Base-by-base conservation (phyloP, 169 alveolate genomes). In the Eimeria maxima region DNA sequence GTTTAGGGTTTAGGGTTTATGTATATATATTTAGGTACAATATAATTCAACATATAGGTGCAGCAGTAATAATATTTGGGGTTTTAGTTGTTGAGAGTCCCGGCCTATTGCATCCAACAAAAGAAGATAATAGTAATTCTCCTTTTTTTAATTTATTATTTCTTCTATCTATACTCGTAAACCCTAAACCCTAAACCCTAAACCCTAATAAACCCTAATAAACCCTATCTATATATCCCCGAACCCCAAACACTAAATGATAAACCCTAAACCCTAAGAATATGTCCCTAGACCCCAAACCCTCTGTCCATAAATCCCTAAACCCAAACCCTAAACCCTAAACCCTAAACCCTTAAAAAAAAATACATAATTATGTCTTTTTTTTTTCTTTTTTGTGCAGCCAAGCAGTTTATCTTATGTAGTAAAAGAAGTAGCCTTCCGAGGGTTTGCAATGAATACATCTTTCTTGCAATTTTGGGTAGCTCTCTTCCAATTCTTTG, bases 401-500 rank as follows among this genome's bases (percentile, higher is more conserved):
- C 95, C 95, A 16, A 55, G 42, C 60, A 83, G 78, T 11, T 53
- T 90, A 27, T 90, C 95, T 33, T 71, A 53, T 38, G 97, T 96
- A 38, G 95, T 60, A 65, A 96, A 96, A 76, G 97, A 96, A 63
- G 57, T 96, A 6, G 95, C 97, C 3, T 96, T 96, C 57, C 90
- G 97, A 42, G 95, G 93, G 10, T 84, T 95, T 7, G 55, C 71
- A n/a, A 63, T 96, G 89, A 94, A 95, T 81, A 95, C 87, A 44
- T 88, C 95, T 16, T 94, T 83, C 78, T 95, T 96, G 4, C 97
- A 96, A 74, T 78, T 81, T 80, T 95, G 95, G 91, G 97, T 96
- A 44, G 97, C 97, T 29, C 69, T 83, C 88, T 92, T 94, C 44
- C 97, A 96, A 84, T 95, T 96, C 55, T 73, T 96, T 42, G 38